Percentiles rank a stretch among this genome's conserved stretches.
These are phyloP conservation scores for Solanum habrochaites DNA, from an alignment of 257 asterid genomes.

Conservation along the genomic window DNA sequence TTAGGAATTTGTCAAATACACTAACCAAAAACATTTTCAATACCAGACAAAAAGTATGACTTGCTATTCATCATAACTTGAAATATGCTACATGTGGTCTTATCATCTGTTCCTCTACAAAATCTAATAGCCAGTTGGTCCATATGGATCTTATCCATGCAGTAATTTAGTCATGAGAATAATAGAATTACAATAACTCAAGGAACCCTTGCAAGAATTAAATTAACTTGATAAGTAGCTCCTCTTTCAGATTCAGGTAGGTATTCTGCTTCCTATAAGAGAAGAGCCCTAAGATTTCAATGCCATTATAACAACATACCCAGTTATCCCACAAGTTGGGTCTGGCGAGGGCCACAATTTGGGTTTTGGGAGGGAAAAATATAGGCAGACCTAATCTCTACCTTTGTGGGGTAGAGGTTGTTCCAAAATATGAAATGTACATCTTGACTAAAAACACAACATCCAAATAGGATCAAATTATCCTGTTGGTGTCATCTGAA, in stretches of 20 bases:
- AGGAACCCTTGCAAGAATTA: not conserved
- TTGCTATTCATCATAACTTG: not conserved
- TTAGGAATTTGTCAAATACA: not conserved
- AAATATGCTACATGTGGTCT: not conserved
- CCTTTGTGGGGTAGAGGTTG: not conserved
- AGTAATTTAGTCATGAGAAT: not conserved
- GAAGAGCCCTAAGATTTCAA: not conserved
- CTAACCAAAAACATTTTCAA: not conserved
- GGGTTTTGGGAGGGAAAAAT: not conserved
- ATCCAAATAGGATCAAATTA: not conserved
- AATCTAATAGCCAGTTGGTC: not conserved
- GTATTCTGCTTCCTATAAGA: not conserved
- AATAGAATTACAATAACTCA: not conserved
- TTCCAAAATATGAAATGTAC: not conserved
- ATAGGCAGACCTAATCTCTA: not conserved
- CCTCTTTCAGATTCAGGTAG: not conserved
- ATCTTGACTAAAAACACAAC: not conserved
- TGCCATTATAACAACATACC: not conserved
- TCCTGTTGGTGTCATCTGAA: not conserved
- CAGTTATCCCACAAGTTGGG: not conserved
- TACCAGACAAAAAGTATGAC: not conserved
- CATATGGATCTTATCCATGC: not conserved
- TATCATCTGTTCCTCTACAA: not conserved
- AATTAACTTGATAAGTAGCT: not conserved
- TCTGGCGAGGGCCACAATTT: not conserved